Conservation (phyloP, 768 basidiomycete genomes). For the Phaffia tasmanica region DNA sequence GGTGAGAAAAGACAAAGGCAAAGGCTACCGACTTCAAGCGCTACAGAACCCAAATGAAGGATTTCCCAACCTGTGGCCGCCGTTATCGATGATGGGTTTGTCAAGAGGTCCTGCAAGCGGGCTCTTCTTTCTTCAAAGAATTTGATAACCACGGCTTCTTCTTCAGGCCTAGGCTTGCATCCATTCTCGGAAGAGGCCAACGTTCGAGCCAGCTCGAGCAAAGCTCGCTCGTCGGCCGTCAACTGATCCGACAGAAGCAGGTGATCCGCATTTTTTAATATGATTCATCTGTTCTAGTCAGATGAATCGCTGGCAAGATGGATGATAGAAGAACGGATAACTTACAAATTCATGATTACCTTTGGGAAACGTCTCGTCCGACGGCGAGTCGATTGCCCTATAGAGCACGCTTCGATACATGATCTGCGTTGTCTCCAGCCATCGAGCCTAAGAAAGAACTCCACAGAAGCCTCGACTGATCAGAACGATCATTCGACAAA, state of each 20-base stretch:
- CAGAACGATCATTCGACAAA: background rate
- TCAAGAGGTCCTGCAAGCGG: background rate
- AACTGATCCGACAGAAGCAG: background rate
- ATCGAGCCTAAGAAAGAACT: constrained; percentile 47
- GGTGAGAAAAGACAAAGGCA: too few relatives aligned
- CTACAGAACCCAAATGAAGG: background rate
- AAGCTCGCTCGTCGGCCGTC: constrained; percentile 33
- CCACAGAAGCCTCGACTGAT: background rate
- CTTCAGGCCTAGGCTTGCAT: constrained; percentile 1
- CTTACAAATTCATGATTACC: background rate
- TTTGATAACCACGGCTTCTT: constrained; percentile 37
- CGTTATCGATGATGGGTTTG: background rate
- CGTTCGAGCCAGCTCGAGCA: constrained; percentile 52
- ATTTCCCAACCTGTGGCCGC: background rate
- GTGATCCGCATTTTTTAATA: constrained; percentile 38
- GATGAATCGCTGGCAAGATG: constrained; percentile 44
- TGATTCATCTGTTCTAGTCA: constrained; percentile 45
- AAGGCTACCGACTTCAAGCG: background rate
- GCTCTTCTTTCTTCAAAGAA: constrained; percentile 53
- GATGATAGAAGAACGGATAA: background rate
- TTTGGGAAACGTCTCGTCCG: background rate
- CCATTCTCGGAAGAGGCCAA: constrained; percentile 43
- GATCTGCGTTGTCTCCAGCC: constrained; percentile 61
- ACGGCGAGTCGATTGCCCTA: constrained; percentile 29
- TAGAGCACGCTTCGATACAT: constrained; percentile 60